phyloP scores from a whole-genome alignment of 352 stramenopile species.

The Phytophthora sp. region DNA sequence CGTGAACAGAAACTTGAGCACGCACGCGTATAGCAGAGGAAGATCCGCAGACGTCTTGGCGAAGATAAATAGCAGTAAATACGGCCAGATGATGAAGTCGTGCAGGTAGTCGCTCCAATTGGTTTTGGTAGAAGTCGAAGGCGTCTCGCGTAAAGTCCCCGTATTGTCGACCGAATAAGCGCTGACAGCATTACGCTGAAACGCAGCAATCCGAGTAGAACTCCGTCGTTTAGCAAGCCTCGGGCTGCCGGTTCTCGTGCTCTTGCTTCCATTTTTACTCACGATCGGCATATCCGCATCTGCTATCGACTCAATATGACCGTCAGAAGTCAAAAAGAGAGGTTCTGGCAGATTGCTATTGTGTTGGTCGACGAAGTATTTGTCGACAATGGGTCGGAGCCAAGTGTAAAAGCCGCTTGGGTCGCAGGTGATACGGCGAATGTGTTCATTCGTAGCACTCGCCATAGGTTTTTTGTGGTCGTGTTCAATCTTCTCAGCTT shows the following conservation, averaged over 20 bases:
- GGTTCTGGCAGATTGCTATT: constrained; percentile 42
- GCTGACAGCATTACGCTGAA: constrained; percentile 30
- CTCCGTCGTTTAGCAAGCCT: constrained; percentile 29
- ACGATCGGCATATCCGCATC: constrained; percentile 7
- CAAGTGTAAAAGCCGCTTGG: constrained; percentile 82
- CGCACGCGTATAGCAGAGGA: constrained; percentile 54
- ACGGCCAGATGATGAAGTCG: constrained; percentile 78
- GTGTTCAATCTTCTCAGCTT: constrained; percentile 83
- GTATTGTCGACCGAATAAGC: constrained; percentile 6
- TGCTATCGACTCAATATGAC: constrained; percentile 11
- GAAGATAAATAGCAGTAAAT: constrained; percentile 67
- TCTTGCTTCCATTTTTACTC: constrained; percentile 18
- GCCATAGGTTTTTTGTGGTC: constrained; percentile 39
- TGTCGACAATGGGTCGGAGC: constrained; percentile 66
- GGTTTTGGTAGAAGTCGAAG: constrained; percentile 7
- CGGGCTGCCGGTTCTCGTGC: constrained; percentile 26
- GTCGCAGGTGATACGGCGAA: constrained; percentile 66
- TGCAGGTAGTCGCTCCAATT: constrained; percentile 67
- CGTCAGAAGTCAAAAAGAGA: constrained; percentile 27
- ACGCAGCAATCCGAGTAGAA: constrained; percentile 42
- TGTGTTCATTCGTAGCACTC: constrained; percentile 54
- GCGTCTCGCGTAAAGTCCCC: constrained; percentile 1
- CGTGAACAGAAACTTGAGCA: constrained; percentile 75
- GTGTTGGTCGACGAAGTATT: constrained; percentile 64
- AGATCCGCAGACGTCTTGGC: constrained; percentile 44